These are phyloP conservation scores for Xerocomus potaroensis DNA, from an alignment of 768 basidiomycete genomes.

Conservation along the genomic window DNA sequence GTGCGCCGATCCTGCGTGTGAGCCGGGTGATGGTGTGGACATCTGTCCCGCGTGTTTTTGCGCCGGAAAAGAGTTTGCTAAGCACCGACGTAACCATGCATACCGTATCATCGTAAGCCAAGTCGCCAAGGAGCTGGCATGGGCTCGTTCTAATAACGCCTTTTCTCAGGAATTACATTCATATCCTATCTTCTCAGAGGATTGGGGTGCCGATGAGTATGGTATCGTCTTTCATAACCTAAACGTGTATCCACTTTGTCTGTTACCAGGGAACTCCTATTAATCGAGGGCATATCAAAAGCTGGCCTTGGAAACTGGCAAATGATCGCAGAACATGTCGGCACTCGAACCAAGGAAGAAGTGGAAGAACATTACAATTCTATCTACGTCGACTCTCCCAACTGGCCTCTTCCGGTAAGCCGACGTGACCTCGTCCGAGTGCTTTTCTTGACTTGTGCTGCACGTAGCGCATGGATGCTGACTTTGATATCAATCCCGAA, in stretches of 20 bases:
- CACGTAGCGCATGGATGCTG: slow-evolving; percentile 40
- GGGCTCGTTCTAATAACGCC: background rate
- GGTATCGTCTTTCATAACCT: slow-evolving; percentile 22
- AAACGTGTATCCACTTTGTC: slow-evolving; percentile 3
- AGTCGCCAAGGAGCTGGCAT: background rate
- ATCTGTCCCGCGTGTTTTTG: slow-evolving; percentile 93
- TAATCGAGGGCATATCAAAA: slow-evolving; percentile 81
- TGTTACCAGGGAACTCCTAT: slow-evolving; percentile 68
- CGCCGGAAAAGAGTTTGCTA: slow-evolving; percentile 81
- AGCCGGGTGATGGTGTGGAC: slow-evolving; percentile 78
- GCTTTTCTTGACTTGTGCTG: background rate
- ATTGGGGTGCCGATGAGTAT: slow-evolving; percentile 98
- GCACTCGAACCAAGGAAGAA: slow-evolving; percentile 90
- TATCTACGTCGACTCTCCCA: slow-evolving; percentile 72
- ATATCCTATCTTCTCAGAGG: slow-evolving; percentile 89
- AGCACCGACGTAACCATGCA: slow-evolving; percentile 80
- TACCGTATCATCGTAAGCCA: slow-evolving; percentile 84
- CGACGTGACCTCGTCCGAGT: slow-evolving; percentile 4
- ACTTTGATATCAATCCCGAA: slow-evolving; percentile 70
- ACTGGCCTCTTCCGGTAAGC: slow-evolving; percentile 81
- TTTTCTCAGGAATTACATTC: slow-evolving; percentile 81
- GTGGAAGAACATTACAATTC: slow-evolving; percentile 84
- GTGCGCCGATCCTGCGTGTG: slow-evolving; percentile 81
- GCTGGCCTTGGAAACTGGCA: slow-evolving; percentile 97
- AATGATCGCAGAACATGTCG: slow-evolving; percentile 92